Conservation (phyloP, 2,329 filamentous ascomycete species). For the Aspergillus niger region DNA sequence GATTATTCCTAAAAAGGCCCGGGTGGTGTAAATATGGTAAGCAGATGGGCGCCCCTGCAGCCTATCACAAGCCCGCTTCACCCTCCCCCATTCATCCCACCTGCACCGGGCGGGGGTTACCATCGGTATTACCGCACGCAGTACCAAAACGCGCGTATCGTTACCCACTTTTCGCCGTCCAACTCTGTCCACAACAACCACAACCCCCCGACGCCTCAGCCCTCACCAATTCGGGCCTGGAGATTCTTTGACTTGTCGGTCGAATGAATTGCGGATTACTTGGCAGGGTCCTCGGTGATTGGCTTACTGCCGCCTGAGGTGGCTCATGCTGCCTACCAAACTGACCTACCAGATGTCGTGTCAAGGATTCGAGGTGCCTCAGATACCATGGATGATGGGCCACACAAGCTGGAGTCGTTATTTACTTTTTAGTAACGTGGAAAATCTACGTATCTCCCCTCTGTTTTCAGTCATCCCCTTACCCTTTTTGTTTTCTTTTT, state of each 20-base stretch:
- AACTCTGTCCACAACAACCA: not conserved
- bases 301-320: not conserved
- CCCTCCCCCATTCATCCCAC: not conserved
- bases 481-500: not conserved
- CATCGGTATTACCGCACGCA: not conserved
- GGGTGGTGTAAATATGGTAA: conserved; percentile 5
- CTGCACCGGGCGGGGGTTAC: not conserved
- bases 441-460: not conserved
- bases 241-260: not conserved
- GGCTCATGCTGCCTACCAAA: conserved; percentile 1
- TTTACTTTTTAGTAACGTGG: not conserved
- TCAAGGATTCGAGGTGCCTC: conserved; percentile 2
- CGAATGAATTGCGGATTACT: not conserved
- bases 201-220: not conserved
- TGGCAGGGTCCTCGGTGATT: conserved; percentile 2
- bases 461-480: not conserved
- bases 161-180: conserved; percentile 2
- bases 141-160: conserved; percentile 4
- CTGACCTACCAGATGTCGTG: not conserved
- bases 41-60: not conserved
- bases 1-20: conserved; percentile 8
- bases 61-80: not conserved
- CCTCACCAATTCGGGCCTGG: not conserved
- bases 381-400: conserved; percentile 3
- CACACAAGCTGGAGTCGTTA: not conserved